These are phyloP conservation scores for Zygosaccharomyces lentus DNA, from an alignment of 805 yeast species.

Conservation along the genomic window DNA sequence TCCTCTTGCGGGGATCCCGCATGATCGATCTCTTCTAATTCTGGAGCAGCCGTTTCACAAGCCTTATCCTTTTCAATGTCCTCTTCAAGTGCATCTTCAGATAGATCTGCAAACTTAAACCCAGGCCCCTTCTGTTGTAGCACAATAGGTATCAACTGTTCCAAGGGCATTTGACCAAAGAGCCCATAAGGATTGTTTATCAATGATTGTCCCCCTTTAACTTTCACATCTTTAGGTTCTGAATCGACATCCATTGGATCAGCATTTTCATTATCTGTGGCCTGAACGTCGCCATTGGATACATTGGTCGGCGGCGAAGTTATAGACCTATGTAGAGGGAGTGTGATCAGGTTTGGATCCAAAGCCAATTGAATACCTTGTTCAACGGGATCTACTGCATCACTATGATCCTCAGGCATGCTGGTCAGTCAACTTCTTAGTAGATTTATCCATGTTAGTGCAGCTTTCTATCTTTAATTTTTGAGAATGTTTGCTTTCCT, in stretches of 20 bases:
- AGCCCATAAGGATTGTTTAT: slow-evolving; percentile 32
- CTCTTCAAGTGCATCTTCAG: slow-evolving; percentile 47
- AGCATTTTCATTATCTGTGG: slow-evolving; percentile 5
- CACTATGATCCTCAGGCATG: not conserved
- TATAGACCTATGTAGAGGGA: slow-evolving; percentile 16
- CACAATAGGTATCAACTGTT: slow-evolving; percentile 56
- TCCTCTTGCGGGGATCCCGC: slow-evolving; percentile 9
- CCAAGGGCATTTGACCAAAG: slow-evolving; percentile 40
- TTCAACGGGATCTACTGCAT: slow-evolving; percentile 2
- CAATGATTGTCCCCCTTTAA: slow-evolving; percentile 11
- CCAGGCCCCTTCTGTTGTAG: slow-evolving; percentile 51
- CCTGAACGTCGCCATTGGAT: slow-evolving; percentile 3
- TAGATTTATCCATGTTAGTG: not conserved
- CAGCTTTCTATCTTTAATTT: not conserved
- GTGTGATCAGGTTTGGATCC: slow-evolving; percentile 33
- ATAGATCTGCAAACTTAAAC: slow-evolving; percentile 44
- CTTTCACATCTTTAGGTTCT: slow-evolving; percentile 1
- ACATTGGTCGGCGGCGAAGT: slow-evolving; percentile 10
- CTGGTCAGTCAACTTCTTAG: not conserved
- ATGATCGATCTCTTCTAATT: slow-evolving; percentile 10
- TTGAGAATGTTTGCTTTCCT: not conserved
- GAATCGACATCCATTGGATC: slow-evolving; percentile 8
- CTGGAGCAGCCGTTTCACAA: slow-evolving; percentile 10
- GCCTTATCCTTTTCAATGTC: slow-evolving; percentile 37
- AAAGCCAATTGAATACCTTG: slow-evolving; percentile 31